Evolutionary conservation across 495 filamentous ascomycete species (phyloP).

Genomic region (Hypoxylon cercidicola): DNA sequence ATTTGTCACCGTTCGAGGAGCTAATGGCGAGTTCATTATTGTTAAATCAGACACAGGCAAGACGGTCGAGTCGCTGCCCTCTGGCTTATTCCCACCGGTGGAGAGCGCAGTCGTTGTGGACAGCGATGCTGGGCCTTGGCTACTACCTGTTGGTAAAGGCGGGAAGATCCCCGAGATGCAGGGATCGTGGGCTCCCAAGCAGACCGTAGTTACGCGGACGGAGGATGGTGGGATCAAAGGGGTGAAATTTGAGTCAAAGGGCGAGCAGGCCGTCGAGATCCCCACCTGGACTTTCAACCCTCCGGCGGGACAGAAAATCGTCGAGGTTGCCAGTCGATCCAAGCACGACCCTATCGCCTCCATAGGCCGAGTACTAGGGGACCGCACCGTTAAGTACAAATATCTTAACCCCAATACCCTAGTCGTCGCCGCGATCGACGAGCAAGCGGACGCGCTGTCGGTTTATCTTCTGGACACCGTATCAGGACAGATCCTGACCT

Average conservation of each 20-base stretch:
- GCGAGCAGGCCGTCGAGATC: conserved; percentile 56
- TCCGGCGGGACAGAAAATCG: conserved; percentile 71
- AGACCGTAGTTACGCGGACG: conserved; percentile 70
- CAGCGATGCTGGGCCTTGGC: conserved; percentile 57
- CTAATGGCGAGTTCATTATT: conserved; percentile 66
- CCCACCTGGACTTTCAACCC: conserved; percentile 81
- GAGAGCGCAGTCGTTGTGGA: conserved; percentile 63
- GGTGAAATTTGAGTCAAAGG: conserved; percentile 58
- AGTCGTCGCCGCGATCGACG: conserved; percentile 76
- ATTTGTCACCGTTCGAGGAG: conserved; percentile 65
- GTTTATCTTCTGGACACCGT: conserved; percentile 89
- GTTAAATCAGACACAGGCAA: conserved; percentile 68
- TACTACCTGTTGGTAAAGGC: conserved; percentile 59
- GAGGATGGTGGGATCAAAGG: conserved; percentile 71
- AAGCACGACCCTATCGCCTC: conserved; percentile 89
- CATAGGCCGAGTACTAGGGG: conserved; percentile 90
- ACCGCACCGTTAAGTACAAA: conserved; percentile 95
- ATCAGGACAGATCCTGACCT: conserved; percentile 80
- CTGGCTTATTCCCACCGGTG: conserved; percentile 50
- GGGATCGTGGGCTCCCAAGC: conserved; percentile 52
- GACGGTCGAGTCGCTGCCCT: conserved; percentile 55
- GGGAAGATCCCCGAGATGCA: conserved; percentile 57
- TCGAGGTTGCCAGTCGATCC: conserved; percentile 72
- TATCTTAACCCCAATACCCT: conserved; percentile 91
- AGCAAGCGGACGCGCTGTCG: conserved; percentile 64